phyloP scores from a whole-genome alignment of 75 land plant species.

The Pseudotsuga menziesii region DNA sequence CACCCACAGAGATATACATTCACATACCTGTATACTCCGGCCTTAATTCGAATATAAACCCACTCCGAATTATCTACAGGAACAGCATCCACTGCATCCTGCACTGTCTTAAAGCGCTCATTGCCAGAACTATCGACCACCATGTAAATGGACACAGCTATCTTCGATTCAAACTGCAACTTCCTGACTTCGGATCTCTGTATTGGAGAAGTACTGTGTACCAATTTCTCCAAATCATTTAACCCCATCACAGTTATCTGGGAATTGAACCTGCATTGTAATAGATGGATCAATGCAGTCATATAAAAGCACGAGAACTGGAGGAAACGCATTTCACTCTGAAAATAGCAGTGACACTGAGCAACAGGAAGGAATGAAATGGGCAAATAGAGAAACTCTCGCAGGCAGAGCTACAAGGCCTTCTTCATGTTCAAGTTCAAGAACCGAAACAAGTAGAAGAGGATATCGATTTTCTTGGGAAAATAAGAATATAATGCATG shows the following conservation, averaged over 20 bases:
- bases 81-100: constrained; percentile 17
- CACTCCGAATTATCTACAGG: constrained; percentile 13
- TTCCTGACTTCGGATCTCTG: background rate
- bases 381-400: background rate
- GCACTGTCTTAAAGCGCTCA: constrained; percentile 16
- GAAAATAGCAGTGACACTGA: background rate
- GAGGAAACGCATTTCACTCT: background rate
- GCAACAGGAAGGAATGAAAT: too few species aligned
- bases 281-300: background rate
- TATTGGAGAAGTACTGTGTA: too few species aligned
- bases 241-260: background rate
- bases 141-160: constrained; percentile 12
- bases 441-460: too few species aligned
- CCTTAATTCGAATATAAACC: constrained; percentile 24
- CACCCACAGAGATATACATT: too few species aligned
- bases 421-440: too few species aligned
- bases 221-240: background rate
- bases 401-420: too few species aligned
- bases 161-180: background rate
- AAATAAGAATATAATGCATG: too few species aligned
- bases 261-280: constrained; percentile 1
- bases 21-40: constrained; percentile 18
- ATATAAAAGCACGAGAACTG: background rate
- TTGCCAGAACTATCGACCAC: constrained; percentile 15
- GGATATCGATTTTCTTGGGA: too few species aligned